Evolutionary conservation across 1,284 basidiomycete species (phyloP), one percentile per base, ranked within the genome.

Genomic region (Clitocybe nebularis): DNA sequence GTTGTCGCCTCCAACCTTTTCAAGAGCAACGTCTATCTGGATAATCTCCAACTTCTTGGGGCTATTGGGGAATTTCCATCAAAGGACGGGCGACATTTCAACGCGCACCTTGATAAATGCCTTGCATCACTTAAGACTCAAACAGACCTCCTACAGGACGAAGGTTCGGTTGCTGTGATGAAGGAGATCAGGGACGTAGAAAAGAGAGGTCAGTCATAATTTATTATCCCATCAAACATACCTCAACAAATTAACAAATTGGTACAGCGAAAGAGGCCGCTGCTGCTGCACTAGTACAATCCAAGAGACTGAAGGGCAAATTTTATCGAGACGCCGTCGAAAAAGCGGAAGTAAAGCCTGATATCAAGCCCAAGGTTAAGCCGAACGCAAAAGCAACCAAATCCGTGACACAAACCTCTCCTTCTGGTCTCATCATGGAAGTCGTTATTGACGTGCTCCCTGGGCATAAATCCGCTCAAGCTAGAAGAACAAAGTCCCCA

Each of bases 1-100:
- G 79, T 97, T 50, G 81, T 93, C 25, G 89, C 93, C 2, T 88
- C 89, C 1, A 92, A 85, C 52, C 66, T 96, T 13, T 91, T 93
- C 70, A 84, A 84, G 53, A 86, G 86, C 20, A 64, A 66, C 13
- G 77, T 79, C 10, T 95, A 94, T 59, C 75, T 91, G 45, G 80
- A 79, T 8, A 89, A 89, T 55, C 71, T 92, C 10, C 77, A 81
- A 46, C 66, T 77, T 1, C 74, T 93, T 25, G 79, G 84, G 7
- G 88, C 76, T 8, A 78, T 72, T 4, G 80, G 81, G 2, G 64
- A 74, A 13, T 66, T 91, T 26, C 85, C 88, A 1, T 61, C 67
- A 20, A 70, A 73, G 39, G 89, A 91, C 10, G 90, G 90, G 5
- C 79, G 93, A n/a, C 91, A 92, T 67, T 94, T 94, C 71, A 81